A percentile compares a stretch with the other conserved stretches of the same genome.
phyloP scores from a whole-genome alignment of 805 yeast species.

The Metschnikowia reukaufii region DNA sequence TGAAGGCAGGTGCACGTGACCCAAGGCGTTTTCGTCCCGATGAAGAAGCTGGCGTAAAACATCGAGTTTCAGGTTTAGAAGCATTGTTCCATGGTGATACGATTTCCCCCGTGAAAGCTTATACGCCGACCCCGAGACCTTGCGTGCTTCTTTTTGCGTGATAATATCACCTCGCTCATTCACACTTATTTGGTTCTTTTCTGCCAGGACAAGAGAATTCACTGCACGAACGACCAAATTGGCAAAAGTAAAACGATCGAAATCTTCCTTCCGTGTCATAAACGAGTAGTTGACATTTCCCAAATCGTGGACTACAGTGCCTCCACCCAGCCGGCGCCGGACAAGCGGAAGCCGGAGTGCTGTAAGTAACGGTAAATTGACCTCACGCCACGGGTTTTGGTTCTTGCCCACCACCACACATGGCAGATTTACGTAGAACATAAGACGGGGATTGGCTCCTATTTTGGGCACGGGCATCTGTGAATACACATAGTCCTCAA shows the following conservation, averaged over 20 bases:
- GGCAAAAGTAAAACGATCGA: slow-evolving; percentile 59
- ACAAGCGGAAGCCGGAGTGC: slow-evolving; percentile 60
- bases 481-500: slow-evolving; percentile 76
- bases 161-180: slow-evolving; percentile 83
- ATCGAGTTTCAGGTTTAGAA: slow-evolving; percentile 64
- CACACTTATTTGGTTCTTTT: slow-evolving; percentile 41
- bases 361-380: slow-evolving; percentile 57
- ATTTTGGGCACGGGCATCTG: slow-evolving; percentile 48
- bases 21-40: slow-evolving; percentile 41
- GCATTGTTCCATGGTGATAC: slow-evolving; percentile 96
- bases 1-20: slow-evolving; percentile 47
- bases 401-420: slow-evolving; percentile 96
- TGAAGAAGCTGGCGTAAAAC: slow-evolving; percentile 59
- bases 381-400: slow-evolving; percentile 92
- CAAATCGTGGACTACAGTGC: slow-evolving; percentile 90
- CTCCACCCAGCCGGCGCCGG: slow-evolving; percentile 90
- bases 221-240: slow-evolving; percentile 39
- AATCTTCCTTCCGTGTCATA: slow-evolving; percentile 65
- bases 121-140: slow-evolving; percentile 92
- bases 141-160: slow-evolving; percentile 41
- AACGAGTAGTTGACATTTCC: slow-evolving; percentile 88
- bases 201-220: slow-evolving; percentile 19
- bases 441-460: slow-evolving; percentile 46
- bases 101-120: slow-evolving; percentile 79
- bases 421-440: slow-evolving; percentile 74